phyloP scores from a whole-genome alignment of 2,329 filamentous ascomycete genomes.

The Corinectria fuckeliana region DNA sequence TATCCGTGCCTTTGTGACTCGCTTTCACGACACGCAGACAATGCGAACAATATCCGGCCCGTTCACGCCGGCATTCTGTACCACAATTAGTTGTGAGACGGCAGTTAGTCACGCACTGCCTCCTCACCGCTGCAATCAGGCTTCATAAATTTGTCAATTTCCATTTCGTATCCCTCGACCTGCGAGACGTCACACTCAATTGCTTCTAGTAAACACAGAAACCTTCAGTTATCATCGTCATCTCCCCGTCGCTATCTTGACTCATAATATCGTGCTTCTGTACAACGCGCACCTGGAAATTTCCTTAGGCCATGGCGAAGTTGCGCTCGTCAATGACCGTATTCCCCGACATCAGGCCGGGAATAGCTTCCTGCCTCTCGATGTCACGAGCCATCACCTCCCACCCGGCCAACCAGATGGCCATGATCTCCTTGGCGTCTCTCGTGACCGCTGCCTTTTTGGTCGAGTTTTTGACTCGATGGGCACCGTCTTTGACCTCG shows the following conservation, averaged over 20 bases:
- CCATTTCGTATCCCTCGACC: slow-evolving; percentile 29
- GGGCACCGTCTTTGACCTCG: slow-evolving; percentile 26
- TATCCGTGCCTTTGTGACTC: not conserved
- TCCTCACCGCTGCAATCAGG: slow-evolving; percentile 7
- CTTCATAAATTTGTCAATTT: slow-evolving; percentile 8
- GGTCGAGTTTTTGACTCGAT: slow-evolving; percentile 12
- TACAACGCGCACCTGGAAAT: slow-evolving; percentile 16
- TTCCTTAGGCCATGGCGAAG: slow-evolving; percentile 30
- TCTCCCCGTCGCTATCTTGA: slow-evolving; percentile 18
- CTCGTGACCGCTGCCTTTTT: slow-evolving; percentile 8
- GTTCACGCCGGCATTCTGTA: slow-evolving; percentile 1
- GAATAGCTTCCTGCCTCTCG: slow-evolving; percentile 43
- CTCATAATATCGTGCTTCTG: slow-evolving; percentile 20
- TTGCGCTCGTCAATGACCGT: slow-evolving; percentile 49
- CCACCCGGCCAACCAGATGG: slow-evolving; percentile 45
- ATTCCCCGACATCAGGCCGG: slow-evolving; percentile 45
- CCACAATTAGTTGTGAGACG: slow-evolving; percentile 7
- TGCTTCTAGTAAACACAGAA: slow-evolving; percentile 28
- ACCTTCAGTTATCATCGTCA: slow-evolving; percentile 19
- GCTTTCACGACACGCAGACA: not conserved
- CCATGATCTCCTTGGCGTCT: slow-evolving; percentile 33
- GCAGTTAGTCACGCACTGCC: not conserved
- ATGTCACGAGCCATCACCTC: slow-evolving; percentile 47
- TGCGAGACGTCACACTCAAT: slow-evolving; percentile 27
- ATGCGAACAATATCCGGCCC: not conserved